Percentiles rank a stretch among this genome's conserved stretches.
Conservation (phyloP, 352 stramenopile species). For the Globisporangium acanthophoron region DNA sequence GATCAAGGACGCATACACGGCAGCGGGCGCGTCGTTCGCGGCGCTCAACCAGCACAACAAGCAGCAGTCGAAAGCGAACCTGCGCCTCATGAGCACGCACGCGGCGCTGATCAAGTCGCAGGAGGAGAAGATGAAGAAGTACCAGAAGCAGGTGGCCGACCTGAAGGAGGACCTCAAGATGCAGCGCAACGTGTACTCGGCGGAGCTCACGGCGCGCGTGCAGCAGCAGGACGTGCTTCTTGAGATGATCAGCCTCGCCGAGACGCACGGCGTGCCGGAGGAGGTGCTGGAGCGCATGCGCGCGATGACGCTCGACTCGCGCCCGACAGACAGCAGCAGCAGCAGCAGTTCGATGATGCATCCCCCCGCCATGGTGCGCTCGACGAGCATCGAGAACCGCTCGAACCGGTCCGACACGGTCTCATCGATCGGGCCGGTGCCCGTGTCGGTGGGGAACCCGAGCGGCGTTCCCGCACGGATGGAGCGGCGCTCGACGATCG, state of each 20-base stretch:
- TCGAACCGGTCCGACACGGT: constrained; percentile 56
- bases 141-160: constrained; percentile 79
- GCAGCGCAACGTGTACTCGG: constrained; percentile 75
- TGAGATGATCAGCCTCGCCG: constrained; percentile 45
- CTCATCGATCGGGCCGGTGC: constrained; percentile 51
- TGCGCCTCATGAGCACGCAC: constrained; percentile 87
- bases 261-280: constrained; percentile 45
- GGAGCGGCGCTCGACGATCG: constrained; percentile 37
- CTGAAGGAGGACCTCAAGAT: constrained; percentile 79
- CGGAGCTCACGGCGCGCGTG: constrained; percentile 69
- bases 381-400: constrained; percentile 20
- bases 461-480: constrained; percentile 13
- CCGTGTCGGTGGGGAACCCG: constrained; percentile 43
- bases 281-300: constrained; percentile 45
- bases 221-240: constrained; percentile 43
- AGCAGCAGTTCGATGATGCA: constrained; percentile 9
- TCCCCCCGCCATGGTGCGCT: constrained; percentile 9
- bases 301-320: constrained; percentile 40
- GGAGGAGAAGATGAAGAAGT: constrained; percentile 89
- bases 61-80: constrained; percentile 89
- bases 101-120: constrained; percentile 82
- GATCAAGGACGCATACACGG: constrained; percentile 91
- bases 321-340: constrained; percentile 20
- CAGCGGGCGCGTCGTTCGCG: constrained; percentile 88
- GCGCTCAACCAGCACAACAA: constrained; percentile 93